Base-by-base conservation (phyloP, 2,329 filamentous ascomycete genomes). In the Arachnopeziza araneosa region DNA sequence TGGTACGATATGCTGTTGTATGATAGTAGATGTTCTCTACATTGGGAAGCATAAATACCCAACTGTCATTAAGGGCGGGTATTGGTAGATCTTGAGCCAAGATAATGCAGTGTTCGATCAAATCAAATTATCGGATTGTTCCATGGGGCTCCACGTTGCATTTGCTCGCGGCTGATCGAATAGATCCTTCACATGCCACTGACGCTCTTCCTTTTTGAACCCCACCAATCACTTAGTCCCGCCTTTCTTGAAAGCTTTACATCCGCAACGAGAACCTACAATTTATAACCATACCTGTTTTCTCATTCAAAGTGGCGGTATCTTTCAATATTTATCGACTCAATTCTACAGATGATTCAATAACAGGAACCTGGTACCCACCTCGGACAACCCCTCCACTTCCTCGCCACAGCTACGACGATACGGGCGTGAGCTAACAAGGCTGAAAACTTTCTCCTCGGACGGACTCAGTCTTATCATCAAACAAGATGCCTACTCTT, bases 401-500 rank as follows among this genome's bases (percentile, higher is more conserved):
- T 64, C 63, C 69, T 57, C 63, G 72, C 59, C 72, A 69, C 30
- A 69, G 70, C 63, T 70, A 73, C 66, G 74, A 77, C 73, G 72
- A 76, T 63, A 74, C 74, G 1, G 73, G 75, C 51, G 72, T 76
- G 56, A 75, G 72, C 44, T 75, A 65, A 70, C 56, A 60, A 30
- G 22, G 48, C 49, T 53, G 44, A 10, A 53, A 32, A 24, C 26
- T 30, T 58, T 54, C 58, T 53, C 36, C 6, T 17, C 17, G 17
- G 5, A 44, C 6, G 12, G 23, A 22, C 19, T 48, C 36, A 44
- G 10, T 14, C 12, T 12, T 30, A 19, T 12, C 36, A 55, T 21
- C 23, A 30, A 5, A 14, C 23, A 30, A 5, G 49, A 80, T 80
- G 78, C 78, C 78, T 56, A 75, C 75, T 23, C 75, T 82, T 54